Conservation (phyloP, 495 filamentous ascomycete species). For the Penicillium argentinense region DNA sequence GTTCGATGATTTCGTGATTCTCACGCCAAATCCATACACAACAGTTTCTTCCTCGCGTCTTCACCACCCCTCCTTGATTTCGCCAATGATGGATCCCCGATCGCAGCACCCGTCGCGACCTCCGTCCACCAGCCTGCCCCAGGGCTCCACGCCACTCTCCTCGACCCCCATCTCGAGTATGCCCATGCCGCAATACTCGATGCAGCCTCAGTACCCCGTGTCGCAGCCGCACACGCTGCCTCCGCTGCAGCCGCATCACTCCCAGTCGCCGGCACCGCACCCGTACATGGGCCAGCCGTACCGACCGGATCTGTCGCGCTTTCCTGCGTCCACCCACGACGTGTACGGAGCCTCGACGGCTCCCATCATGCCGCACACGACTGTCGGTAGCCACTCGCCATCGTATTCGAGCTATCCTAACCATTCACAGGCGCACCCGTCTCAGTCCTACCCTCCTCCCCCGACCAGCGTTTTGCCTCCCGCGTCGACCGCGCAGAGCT, state of each 20-base stretch:
- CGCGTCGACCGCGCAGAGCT: constrained; percentile 61
- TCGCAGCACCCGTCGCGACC: constrained; percentile 57
- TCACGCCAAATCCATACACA: constrained; percentile 5
- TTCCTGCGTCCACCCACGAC: constrained; percentile 61
- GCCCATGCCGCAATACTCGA: constrained; percentile 51
- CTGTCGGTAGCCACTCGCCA: constrained; percentile 59
- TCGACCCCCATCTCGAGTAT: constrained; percentile 47
- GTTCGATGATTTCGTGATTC: constrained; percentile 53
- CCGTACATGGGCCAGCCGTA: constrained; percentile 59
- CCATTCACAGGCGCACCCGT: constrained; percentile 52
- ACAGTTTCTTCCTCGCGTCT: constrained; percentile 2
- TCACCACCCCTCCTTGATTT: constrained; percentile 19
- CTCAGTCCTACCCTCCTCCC: constrained; percentile 60
- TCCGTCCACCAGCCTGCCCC: constrained; percentile 57
- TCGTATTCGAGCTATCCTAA: constrained; percentile 52
- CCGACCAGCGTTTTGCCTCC: constrained; percentile 61
- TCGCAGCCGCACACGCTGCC: constrained; percentile 68
- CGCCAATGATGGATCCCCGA: constrained; percentile 45
- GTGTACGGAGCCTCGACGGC: constrained; percentile 51
- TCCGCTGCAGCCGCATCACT: constrained; percentile 63
- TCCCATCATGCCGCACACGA: constrained; percentile 52
- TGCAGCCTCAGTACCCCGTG: constrained; percentile 58
- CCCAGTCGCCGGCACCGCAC: constrained; percentile 46
- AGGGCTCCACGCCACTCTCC: constrained; percentile 48
- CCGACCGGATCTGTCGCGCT: constrained; percentile 63